Evolutionary conservation across 1,284 basidiomycete species (phyloP), one percentile per base, ranked within the genome.

Genomic region (Peniophora sp.): DNA sequence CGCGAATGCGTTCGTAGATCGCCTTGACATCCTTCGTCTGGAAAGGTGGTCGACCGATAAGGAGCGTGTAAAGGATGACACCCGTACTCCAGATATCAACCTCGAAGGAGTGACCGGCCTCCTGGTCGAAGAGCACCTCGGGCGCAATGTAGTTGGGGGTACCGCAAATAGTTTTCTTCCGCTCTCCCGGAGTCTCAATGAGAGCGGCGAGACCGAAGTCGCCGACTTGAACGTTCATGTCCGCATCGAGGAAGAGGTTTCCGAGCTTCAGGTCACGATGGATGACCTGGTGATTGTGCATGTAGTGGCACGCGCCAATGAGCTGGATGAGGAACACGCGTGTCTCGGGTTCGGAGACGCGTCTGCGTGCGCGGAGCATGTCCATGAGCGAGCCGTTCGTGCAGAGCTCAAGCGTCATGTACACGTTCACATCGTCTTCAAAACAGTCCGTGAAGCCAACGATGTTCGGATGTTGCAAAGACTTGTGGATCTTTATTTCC

Each of bases 61-160:
- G 74, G 47, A 98, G 82, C 0, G 97, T 98, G 65, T 99, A 99
- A 59, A 97, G 71, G 55, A 99, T 98, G 48, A 99, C 96, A 11
- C 96, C 97, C 48, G 97, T 88, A 5, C 90, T 93, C 97, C 96
- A 99, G 9, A 95, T 89, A 64, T 99, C 96, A 34, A 98, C 96
- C 69, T 98, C 96, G 62, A 97, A 99, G 64, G 91, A 94, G 68
- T 99, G 96, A 0, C 96, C 94, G 58, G 94, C 95, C 23, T 86
- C 91, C 42, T 89, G 92, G 65, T 97, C 94, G 66, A 97, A 98
- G 54, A 99, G 72, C 32, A 99, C 94, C 65, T 99, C 96, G 0
- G 96, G 97, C 0, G 97, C 97, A 58, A 99, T 98, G 67, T 99
- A 98, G 66, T 99, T 98, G 1, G 96, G 97, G 1, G 96, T 99